Evolutionary conservation across 1,139 yeast genomes (phyloP).

Genomic region (Lodderomyces elongisporus): DNA sequence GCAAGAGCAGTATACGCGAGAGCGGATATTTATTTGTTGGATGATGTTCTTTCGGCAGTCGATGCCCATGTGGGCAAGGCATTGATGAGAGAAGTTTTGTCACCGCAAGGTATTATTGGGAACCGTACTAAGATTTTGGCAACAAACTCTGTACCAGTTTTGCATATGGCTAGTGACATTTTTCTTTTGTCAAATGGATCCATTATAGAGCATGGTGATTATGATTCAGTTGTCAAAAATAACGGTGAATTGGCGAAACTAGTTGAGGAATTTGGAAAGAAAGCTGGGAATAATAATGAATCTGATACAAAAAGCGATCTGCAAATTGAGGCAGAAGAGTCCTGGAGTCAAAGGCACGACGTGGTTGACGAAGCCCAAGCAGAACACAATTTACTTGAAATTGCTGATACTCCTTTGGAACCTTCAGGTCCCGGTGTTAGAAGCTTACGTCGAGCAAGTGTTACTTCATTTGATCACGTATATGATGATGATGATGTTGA

Average conservation of each 20-base stretch:
- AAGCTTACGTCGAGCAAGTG: slow-evolving; percentile 16
- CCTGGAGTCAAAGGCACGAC: slow-evolving; percentile 8
- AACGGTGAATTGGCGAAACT: slow-evolving; percentile 24
- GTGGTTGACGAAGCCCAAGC: slow-evolving; percentile 5
- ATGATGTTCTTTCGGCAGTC: slow-evolving; percentile 33
- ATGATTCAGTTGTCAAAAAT: slow-evolving; percentile 24
- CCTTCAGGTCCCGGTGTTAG: slow-evolving; percentile 21
- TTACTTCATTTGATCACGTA: slow-evolving; percentile 19
- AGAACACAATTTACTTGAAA: slow-evolving; percentile 15
- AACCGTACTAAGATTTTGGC: slow-evolving; percentile 29
- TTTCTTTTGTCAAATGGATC: slow-evolving; percentile 21
- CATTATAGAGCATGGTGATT: slow-evolving; percentile 29
- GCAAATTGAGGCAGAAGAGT: background rate
- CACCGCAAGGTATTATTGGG: slow-evolving; percentile 23
- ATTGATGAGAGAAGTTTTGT: slow-evolving; percentile 24
- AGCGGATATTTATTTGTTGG: slow-evolving; percentile 33
- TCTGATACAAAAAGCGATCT: background rate
- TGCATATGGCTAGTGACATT: slow-evolving; percentile 25
- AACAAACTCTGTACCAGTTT: slow-evolving; percentile 29
- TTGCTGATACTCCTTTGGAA: background rate
- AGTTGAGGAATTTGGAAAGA: slow-evolving; percentile 23
- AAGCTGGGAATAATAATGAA: slow-evolving; percentile 7
- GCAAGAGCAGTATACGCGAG: slow-evolving; percentile 38
- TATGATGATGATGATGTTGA: slow-evolving; percentile 15
- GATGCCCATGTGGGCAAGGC: slow-evolving; percentile 33